Conservation (phyloP, 495 filamentous ascomycete genomes). For the Clohesyomyces aquaticus region DNA sequence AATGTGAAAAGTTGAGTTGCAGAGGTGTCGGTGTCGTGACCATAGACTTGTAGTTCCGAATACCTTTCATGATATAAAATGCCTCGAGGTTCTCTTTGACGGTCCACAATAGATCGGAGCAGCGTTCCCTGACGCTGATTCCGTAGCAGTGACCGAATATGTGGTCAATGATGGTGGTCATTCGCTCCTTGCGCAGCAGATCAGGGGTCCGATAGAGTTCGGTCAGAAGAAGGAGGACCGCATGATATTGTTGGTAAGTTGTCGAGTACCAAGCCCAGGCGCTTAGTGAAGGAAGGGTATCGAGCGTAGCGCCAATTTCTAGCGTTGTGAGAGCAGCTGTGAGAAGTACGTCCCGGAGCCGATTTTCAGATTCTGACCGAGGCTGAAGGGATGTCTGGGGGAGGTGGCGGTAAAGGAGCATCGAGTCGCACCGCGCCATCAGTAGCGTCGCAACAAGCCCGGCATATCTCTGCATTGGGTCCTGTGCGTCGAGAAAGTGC, state of each 20-base stretch:
- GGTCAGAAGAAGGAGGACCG: constrained; percentile 36
- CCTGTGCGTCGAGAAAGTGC: constrained; percentile 28
- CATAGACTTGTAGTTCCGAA: constrained; percentile 18
- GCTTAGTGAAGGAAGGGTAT: constrained; percentile 37
- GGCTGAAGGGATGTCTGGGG: constrained; percentile 33
- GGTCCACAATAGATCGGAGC: constrained; percentile 37
- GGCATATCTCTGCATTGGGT: constrained; percentile 39
- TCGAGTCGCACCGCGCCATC: constrained; percentile 39
- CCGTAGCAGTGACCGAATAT: constrained; percentile 43
- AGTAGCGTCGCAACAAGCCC: constrained; percentile 38
- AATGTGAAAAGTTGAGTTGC: too few species aligned
- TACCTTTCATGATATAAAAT: constrained; percentile 37
- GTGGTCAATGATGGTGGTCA: constrained; percentile 41
- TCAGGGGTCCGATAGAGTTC: constrained; percentile 40
- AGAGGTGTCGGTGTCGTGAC: not conserved
- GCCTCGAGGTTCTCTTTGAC: constrained; percentile 41
- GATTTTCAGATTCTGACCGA: constrained; percentile 39
- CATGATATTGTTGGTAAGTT: constrained; percentile 41
- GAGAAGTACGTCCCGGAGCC: constrained; percentile 34
- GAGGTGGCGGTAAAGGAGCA: constrained; percentile 41
- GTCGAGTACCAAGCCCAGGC: constrained; percentile 43
- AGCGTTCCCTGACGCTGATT: constrained; percentile 36
- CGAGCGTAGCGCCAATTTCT: constrained; percentile 40
- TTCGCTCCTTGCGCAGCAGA: constrained; percentile 33
- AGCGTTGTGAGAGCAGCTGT: constrained; percentile 36